phyloP scores from a whole-genome alignment of 2,329 filamentous ascomycete genomes.

The Zymoseptoria ardabiliae region DNA sequence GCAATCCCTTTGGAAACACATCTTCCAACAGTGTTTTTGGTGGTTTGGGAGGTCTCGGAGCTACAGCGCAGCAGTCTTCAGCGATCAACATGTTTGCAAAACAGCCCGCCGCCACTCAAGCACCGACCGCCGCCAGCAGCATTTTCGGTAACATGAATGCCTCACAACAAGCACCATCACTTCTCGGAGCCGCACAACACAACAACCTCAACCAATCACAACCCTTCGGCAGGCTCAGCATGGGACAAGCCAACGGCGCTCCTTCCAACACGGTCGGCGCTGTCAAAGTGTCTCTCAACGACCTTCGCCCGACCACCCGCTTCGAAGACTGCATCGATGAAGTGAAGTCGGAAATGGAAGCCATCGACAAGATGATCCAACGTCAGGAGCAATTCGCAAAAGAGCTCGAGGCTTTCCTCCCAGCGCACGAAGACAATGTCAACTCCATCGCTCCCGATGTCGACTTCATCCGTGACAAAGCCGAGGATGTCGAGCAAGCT shows the following conservation, averaged over 20 bases:
- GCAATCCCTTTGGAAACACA: conserved; percentile 24
- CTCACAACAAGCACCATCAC: conserved; percentile 24
- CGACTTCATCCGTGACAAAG: conserved; percentile 53
- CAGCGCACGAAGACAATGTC: conserved; percentile 55
- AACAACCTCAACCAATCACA: conserved; percentile 15
- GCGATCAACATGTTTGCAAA: conserved; percentile 29
- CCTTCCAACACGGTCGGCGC: conserved; percentile 41
- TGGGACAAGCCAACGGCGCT: conserved; percentile 47
- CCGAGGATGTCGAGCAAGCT: conserved; percentile 56
- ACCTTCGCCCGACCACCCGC: conserved; percentile 77
- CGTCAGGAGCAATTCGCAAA: conserved; percentile 69
- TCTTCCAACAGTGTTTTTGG: conserved; percentile 1
- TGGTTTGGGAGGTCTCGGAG: neutral
- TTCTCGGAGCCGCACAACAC: conserved; percentile 21
- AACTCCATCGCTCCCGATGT: conserved; percentile 59
- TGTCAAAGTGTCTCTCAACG: conserved; percentile 69
- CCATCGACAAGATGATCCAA: conserved; percentile 73
- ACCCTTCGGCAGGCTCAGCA: conserved; percentile 30
- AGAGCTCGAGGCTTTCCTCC: conserved; percentile 62
- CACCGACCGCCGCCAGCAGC: conserved; percentile 20
- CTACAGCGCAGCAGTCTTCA: conserved; percentile 16
- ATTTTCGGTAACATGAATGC: conserved; percentile 14
- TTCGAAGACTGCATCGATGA: conserved; percentile 84
- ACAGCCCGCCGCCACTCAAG: conserved; percentile 13
- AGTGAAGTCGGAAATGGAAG: conserved; percentile 68